Conservation (phyloP, 495 filamentous ascomycete genomes). For the Penicillium simplicissimum region DNA sequence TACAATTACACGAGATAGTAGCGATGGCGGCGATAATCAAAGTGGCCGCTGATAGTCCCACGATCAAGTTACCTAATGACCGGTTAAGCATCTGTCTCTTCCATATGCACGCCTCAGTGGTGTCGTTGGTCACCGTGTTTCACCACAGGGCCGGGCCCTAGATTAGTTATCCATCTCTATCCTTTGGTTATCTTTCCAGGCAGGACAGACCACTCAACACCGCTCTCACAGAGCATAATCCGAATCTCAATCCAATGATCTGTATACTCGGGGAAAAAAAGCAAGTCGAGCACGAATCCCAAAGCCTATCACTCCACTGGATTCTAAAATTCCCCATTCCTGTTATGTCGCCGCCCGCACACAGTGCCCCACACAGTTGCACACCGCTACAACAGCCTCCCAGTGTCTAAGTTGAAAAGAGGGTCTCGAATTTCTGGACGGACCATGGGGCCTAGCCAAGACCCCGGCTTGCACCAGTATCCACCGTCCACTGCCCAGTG, state of each 20-base stretch:
- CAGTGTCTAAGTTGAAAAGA: neutral
- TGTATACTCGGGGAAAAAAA: neutral
- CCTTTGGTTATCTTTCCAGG: neutral
- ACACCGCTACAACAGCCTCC: slow-evolving; percentile 6
- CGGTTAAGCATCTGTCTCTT: neutral
- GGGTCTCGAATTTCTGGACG: slow-evolving; percentile 17
- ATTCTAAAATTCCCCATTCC: neutral
- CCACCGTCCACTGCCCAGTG: too few species aligned
- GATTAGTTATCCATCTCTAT: neutral
- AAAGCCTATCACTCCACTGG: neutral
- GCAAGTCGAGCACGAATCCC: slow-evolving; percentile 1
- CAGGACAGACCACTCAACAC: neutral
- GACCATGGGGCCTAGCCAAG: slow-evolving; percentile 20
- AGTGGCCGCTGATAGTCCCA: neutral
- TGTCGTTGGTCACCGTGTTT: neutral
- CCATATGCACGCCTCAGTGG: too few species aligned
- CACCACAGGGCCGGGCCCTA: neutral
- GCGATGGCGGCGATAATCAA: neutral
- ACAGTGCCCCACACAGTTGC: neutral
- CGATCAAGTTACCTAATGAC: neutral
- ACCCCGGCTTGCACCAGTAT: slow-evolving; percentile 20
- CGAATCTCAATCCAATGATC: too few species aligned
- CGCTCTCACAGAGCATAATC: neutral
- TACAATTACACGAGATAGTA: neutral
- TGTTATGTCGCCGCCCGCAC: neutral